phyloP scores from a whole-genome alignment of 176 grass and related monocot genomes.

The Elymus sibiricus region DNA sequence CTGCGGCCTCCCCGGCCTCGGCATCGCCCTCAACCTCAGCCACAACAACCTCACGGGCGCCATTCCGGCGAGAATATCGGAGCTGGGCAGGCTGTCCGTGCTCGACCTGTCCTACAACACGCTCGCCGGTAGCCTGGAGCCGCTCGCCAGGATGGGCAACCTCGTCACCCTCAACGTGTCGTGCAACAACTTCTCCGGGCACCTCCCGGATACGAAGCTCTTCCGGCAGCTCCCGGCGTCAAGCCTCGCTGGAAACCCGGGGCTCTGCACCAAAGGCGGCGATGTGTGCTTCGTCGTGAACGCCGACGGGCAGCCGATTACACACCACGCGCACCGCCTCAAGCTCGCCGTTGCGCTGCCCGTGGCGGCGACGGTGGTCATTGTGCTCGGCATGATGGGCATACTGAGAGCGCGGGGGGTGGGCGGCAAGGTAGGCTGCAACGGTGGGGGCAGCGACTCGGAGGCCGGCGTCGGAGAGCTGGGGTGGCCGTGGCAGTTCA shows the following conservation, averaged over 20 bases:
- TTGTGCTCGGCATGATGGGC: slow-evolving; percentile 75
- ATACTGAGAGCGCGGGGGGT: slow-evolving; percentile 55
- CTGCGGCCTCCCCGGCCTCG: slow-evolving; percentile 46
- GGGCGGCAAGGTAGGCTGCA: slow-evolving; percentile 20
- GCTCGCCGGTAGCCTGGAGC: slow-evolving; percentile 50
- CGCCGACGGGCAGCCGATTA: slow-evolving; percentile 39
- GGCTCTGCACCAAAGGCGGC: slow-evolving; percentile 79
- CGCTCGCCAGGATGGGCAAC: slow-evolving; percentile 65
- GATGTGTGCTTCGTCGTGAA: slow-evolving; percentile 88
- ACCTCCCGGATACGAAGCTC: slow-evolving; percentile 89
- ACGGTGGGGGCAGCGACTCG: slow-evolving; percentile 26
- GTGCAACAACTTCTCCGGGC: slow-evolving; percentile 89
- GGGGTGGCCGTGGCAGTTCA: slow-evolving; percentile 97
- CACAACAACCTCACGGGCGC: slow-evolving; percentile 59
- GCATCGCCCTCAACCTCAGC: slow-evolving; percentile 72
- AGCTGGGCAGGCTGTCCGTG: slow-evolving; percentile 72
- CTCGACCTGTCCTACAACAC: slow-evolving; percentile 78
- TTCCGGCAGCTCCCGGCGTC: slow-evolving; percentile 79
- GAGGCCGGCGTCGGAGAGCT: slow-evolving; percentile 45
- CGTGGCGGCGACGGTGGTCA: slow-evolving; percentile 73
- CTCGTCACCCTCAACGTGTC: slow-evolving; percentile 89
- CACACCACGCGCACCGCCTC: slow-evolving; percentile 48
- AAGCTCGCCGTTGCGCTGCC: slow-evolving; percentile 74
- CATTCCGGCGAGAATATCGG: slow-evolving; percentile 49
- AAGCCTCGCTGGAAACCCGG: slow-evolving; percentile 54